Evolutionary conservation across 805 yeast species (phyloP).

Genomic region (Yarrowia sp.): DNA sequence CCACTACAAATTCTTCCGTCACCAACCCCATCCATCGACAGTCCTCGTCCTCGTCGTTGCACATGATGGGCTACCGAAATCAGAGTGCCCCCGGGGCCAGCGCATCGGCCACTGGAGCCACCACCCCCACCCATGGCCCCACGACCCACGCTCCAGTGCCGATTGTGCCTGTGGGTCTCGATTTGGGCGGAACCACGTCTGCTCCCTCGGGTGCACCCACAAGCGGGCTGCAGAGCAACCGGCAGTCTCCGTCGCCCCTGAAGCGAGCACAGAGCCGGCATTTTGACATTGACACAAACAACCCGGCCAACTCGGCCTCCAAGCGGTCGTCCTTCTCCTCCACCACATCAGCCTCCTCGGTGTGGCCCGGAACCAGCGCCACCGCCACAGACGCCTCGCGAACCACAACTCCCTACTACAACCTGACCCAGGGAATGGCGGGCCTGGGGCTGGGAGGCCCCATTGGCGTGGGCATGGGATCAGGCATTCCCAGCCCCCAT

Average conservation of each 20-base stretch:
- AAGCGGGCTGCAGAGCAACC: slow-evolving; percentile 22
- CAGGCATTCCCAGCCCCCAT: slow-evolving; percentile 14
- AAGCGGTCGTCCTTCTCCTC: slow-evolving; percentile 33
- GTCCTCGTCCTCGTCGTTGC: slow-evolving; percentile 35
- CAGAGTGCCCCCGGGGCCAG: neutral
- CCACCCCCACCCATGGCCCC: slow-evolving; percentile 20
- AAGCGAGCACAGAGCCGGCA: slow-evolving; percentile 45
- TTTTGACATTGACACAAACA: slow-evolving; percentile 41
- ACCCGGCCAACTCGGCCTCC: slow-evolving; percentile 15
- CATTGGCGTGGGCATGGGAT: slow-evolving; percentile 11
- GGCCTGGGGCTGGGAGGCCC: slow-evolving; percentile 20
- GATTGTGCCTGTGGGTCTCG: slow-evolving; percentile 24
- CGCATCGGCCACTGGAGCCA: slow-evolving; percentile 13
- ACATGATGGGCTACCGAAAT: slow-evolving; percentile 26
- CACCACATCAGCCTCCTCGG: slow-evolving; percentile 35
- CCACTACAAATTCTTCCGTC: slow-evolving; percentile 19
- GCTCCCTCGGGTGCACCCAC: neutral
- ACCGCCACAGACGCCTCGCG: slow-evolving; percentile 26
- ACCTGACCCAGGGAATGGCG: slow-evolving; percentile 25
- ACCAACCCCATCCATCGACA: slow-evolving; percentile 22
- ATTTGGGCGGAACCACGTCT: slow-evolving; percentile 17
- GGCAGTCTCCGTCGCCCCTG: slow-evolving; percentile 33
- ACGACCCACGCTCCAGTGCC: slow-evolving; percentile 28
- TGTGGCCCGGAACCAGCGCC: slow-evolving; percentile 31
- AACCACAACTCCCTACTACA: slow-evolving; percentile 29